phyloP scores from a whole-genome alignment of 306 rosid species.

The Vigna mungo region DNA sequence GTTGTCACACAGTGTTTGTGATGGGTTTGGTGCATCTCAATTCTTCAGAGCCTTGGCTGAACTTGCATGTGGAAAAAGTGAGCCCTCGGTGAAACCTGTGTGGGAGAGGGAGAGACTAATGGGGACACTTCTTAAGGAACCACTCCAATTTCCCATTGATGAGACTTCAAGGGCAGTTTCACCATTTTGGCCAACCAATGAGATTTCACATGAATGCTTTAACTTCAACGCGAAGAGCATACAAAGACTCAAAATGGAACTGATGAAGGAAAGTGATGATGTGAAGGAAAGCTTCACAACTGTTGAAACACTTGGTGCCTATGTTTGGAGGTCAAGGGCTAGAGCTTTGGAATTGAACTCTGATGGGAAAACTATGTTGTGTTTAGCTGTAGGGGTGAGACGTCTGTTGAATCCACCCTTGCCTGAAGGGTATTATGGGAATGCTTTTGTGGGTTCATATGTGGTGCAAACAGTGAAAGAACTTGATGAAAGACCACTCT shows the following conservation, averaged over 20 bases:
- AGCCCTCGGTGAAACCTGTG: slow-evolving; percentile 55
- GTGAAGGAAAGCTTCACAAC: slow-evolving; percentile 52
- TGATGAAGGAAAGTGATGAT: slow-evolving; percentile 38
- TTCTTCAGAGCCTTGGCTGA: slow-evolving; percentile 49
- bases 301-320: slow-evolving; percentile 61
- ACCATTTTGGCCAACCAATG: slow-evolving; percentile 55
- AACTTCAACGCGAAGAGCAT: slow-evolving; percentile 45
- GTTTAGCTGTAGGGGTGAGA: slow-evolving; percentile 57
- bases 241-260: slow-evolving; percentile 50
- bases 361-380: slow-evolving; percentile 52
- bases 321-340: slow-evolving; percentile 60
- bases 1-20: slow-evolving; percentile 48
- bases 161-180: slow-evolving; percentile 46
- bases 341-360: slow-evolving; percentile 53
- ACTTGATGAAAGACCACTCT: slow-evolving; percentile 52
- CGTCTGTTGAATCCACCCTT: slow-evolving; percentile 55
- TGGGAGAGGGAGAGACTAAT: slow-evolving; percentile 59
- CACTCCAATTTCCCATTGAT: slow-evolving; percentile 41
- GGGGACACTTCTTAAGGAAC: slow-evolving; percentile 38
- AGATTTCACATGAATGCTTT: slow-evolving; percentile 49
- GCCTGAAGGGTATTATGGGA: slow-evolving; percentile 68
- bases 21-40: slow-evolving; percentile 52
- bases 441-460: slow-evolving; percentile 51
- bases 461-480: slow-evolving; percentile 55
- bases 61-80: slow-evolving; percentile 46